Evolutionary conservation across 2,329 filamentous ascomycete genomes (phyloP).

Genomic region (Aschersonia sp.): DNA sequence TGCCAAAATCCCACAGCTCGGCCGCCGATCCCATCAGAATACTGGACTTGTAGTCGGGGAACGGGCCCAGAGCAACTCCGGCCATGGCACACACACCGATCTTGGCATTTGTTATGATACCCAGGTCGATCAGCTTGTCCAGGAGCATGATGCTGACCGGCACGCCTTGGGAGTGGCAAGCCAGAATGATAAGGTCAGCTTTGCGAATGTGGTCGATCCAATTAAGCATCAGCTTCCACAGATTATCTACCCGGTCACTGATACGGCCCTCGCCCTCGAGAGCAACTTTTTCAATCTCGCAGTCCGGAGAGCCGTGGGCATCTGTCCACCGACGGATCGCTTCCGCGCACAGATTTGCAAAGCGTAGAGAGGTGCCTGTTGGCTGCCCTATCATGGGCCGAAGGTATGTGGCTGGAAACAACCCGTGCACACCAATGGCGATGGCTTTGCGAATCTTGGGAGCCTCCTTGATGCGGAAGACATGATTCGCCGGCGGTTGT

Average conservation of each 20-base stretch:
- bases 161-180: conserved; percentile 90
- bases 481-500: conserved; percentile 49
- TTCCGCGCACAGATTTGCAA: conserved; percentile 74
- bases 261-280: conserved; percentile 93
- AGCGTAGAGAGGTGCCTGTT: conserved; percentile 87
- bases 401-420: conserved; percentile 77
- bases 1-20: conserved; percentile 87
- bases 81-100: conserved; percentile 84
- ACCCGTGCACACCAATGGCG: conserved; percentile 86
- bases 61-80: conserved; percentile 85
- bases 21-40: conserved; percentile 83
- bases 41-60: conserved; percentile 78
- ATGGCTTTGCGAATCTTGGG: conserved; percentile 72
- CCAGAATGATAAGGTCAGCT: conserved; percentile 83
- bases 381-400: conserved; percentile 89
- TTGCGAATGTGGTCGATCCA: conserved; percentile 83
- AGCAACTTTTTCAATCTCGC: conserved; percentile 83
- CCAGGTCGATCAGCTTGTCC: conserved; percentile 82
- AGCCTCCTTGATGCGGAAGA: conserved; percentile 53
- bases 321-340: conserved; percentile 76
- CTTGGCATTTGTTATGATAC: conserved; percentile 60
- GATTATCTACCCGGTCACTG: conserved; percentile 70
- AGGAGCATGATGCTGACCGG: conserved; percentile 87
- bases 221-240: conserved; percentile 90
- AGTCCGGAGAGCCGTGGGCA: conserved; percentile 54